Evolutionary conservation across 345 rosid species (phyloP).

Genomic region (Eucalyptus pauciflora): DNA sequence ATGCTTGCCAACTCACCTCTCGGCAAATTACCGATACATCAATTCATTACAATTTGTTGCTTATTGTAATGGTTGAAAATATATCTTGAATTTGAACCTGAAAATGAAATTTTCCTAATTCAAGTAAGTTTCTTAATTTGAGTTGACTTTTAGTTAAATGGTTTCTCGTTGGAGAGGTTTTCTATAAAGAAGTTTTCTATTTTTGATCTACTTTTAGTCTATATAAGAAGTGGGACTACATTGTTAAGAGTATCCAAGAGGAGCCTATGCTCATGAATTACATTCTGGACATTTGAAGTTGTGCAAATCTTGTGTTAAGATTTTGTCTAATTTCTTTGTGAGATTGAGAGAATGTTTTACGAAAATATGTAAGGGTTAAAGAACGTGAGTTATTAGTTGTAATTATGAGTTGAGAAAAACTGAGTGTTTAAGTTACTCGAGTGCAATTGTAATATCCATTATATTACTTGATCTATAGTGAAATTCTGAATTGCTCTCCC

Average conservation of each 20-base stretch:
- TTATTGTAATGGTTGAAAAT: neutral
- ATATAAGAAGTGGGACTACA: neutral
- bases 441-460: neutral
- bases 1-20: neutral
- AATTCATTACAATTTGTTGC: neutral
- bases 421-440: neutral
- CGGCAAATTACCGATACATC: neutral
- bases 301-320: neutral
- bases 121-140: neutral
- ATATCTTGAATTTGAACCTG: neutral
- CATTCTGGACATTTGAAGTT: accelerated
- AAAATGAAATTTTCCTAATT: neutral
- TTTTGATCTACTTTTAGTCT: neutral
- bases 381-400: neutral
- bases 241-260: neutral
- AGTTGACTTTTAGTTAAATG: neutral
- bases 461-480: neutral
- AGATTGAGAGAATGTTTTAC: neutral
- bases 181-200: neutral
- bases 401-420: neutral
- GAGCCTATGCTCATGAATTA: neutral
- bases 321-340: neutral
- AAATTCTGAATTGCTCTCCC: neutral
- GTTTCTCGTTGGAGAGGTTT: neutral
- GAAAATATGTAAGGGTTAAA: neutral